Evolutionary conservation across 768 basidiomycete genomes (phyloP).

Genomic region (Calocybe gangraenosa): DNA sequence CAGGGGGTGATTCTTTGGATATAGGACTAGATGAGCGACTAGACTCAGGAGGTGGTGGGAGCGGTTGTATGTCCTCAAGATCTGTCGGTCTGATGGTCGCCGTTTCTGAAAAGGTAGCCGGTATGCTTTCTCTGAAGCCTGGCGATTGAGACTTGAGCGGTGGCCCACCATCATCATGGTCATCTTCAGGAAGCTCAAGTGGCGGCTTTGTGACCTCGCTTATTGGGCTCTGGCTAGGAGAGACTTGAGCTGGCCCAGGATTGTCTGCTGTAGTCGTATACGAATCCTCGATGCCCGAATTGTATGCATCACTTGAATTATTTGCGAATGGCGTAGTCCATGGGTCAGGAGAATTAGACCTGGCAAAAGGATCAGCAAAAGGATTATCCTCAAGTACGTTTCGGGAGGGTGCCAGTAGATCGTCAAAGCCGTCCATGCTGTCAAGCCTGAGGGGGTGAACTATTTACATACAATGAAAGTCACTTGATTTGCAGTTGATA

Average conservation of each 20-base stretch:
- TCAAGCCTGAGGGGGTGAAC: not conserved
- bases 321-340: slow-evolving; percentile 61
- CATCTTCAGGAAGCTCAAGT: slow-evolving; percentile 19
- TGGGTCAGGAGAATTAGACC: slow-evolving; percentile 70
- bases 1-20: slow-evolving; percentile 8
- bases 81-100: slow-evolving; percentile 37
- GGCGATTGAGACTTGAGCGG: slow-evolving; percentile 30
- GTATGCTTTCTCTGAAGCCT: slow-evolving; percentile 54
- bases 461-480: no score
- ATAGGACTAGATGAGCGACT: slow-evolving; percentile 7
- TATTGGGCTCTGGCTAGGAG: slow-evolving; percentile 19
- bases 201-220: slow-evolving; percentile 33
- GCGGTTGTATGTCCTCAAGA: slow-evolving; percentile 25
- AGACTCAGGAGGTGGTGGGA: slow-evolving; percentile 13
- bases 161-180: slow-evolving; percentile 31
- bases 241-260: slow-evolving; percentile 22
- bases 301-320: slow-evolving; percentile 24
- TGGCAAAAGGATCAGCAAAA: slow-evolving; percentile 70
- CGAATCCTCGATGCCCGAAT: slow-evolving; percentile 22
- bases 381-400: slow-evolving; percentile 68
- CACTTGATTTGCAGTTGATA: no score
- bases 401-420: slow-evolving; percentile 61
- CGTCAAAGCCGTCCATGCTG: slow-evolving; percentile 75
- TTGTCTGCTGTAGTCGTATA: slow-evolving; percentile 20
- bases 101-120: slow-evolving; percentile 36